These are phyloP conservation scores for Gossypium laxum DNA, from an alignment of 441 rosid genomes.

Conservation along the genomic window DNA sequence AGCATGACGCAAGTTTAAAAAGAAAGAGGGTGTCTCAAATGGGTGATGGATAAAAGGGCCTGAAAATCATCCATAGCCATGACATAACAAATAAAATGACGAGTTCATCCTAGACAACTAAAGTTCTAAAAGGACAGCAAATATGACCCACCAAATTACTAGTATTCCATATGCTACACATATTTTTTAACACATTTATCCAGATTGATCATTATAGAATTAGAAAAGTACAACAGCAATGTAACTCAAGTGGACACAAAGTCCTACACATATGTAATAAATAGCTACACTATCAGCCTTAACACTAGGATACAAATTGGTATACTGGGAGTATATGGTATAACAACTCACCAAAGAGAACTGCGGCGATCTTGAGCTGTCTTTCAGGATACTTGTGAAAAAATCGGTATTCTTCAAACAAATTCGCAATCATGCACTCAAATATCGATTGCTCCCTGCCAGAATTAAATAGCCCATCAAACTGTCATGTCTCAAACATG, in stretches of 20 bases:
- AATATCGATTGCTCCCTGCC: constrained; percentile 86
- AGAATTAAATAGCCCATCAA: constrained; percentile 8
- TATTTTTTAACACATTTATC: neutral
- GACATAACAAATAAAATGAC: neutral
- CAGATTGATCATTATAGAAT: neutral
- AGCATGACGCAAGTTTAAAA: neutral
- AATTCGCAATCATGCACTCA: constrained; percentile 92
- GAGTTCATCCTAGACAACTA: neutral
- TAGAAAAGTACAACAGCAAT: neutral
- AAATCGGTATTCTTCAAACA: constrained; percentile 92
- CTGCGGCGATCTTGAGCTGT: constrained; percentile 85
- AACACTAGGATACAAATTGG: neutral
- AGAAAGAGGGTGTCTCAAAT: neutral
- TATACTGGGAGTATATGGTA: constrained; percentile 12
- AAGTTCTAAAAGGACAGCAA: neutral
- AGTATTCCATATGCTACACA: neutral
- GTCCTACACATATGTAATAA: neutral
- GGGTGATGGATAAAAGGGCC: neutral
- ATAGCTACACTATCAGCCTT: neutral
- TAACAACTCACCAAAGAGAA: constrained; percentile 75
- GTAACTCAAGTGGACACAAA: neutral
- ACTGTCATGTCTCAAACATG: neutral
- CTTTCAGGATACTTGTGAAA: constrained; percentile 94
- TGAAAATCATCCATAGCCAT: neutral
- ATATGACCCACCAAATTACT: neutral